Percentiles rank a stretch among this genome's conserved stretches.
Evolutionary conservation across 2,329 filamentous ascomycete genomes (phyloP).

Genomic region (Phaeosphaeriaceae sp.): DNA sequence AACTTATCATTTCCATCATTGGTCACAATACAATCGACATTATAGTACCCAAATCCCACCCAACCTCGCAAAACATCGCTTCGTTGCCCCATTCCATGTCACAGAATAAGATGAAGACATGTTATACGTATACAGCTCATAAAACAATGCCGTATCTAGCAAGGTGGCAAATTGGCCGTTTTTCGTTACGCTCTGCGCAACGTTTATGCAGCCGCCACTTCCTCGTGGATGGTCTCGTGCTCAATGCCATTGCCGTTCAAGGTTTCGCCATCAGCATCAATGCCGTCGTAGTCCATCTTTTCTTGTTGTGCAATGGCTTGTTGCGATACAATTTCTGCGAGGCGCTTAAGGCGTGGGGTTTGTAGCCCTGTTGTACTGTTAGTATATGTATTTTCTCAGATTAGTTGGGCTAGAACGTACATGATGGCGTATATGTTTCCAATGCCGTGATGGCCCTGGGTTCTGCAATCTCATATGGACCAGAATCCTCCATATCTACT

Average conservation of each 20-base stretch:
- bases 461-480: constrained; percentile 97
- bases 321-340: constrained; percentile 97
- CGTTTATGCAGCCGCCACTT: constrained; percentile 17
- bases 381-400: constrained; percentile 19
- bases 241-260: constrained; percentile 9
- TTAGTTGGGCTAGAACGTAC: constrained; percentile 61
- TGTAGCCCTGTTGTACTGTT: constrained; percentile 74
- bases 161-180: no score
- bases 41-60: no score
- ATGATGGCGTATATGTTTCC: constrained; percentile 97
- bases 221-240: constrained; percentile 26
- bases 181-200: no score
- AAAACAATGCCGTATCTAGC: no score
- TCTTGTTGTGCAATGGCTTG: constrained; percentile 97
- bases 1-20: no score
- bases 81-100: no score
- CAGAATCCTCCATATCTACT: constrained; percentile 98
- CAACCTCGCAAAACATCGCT: no score
- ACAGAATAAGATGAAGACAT: no score
- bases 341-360: constrained; percentile 90
- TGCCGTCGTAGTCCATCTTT: constrained; percentile 66
- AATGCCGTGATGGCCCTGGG: constrained; percentile 93
- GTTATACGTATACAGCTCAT: no score
- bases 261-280: constrained; percentile 10
- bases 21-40: no score